Evolutionary conservation across 306 rosid species (phyloP), one percentile per base, ranked within the genome.

Genomic region (Quercus alba): DNA sequence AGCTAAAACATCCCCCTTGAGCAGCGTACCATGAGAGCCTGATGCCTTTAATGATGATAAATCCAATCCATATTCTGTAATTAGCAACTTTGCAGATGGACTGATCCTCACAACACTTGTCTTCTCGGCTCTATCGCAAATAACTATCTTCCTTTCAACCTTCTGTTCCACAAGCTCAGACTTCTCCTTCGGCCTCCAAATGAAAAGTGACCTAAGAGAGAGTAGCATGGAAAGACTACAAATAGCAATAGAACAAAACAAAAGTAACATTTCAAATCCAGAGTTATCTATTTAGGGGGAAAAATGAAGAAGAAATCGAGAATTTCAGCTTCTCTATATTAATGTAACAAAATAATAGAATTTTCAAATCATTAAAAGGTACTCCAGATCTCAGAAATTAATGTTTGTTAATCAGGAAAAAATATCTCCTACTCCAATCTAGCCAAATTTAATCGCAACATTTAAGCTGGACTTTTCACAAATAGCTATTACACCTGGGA

Each of bases 131-230:
- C 35, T 71, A 15, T 79, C 85, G 49, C 95, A 92, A 66, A 88
- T 74, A 77, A 91, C 73, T 56, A 91, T 74, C 75, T 82, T 91
- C 21, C 81, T 83, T 73, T 86, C 92, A 55, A 93, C 90, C 74
- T 86, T 90, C 72, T 61, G 88, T 78, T 91, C 94, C 0, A 76
- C 79, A 15, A n/a, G 81, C 74, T 91, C 95, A 0, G 84, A 85
- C 67, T 71, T 88, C 72, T 91, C 94, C 86, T 85, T 91, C 0
- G 97, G 99, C 89, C 85, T 87, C 99, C 99, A 94, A 59, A 94
- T 91, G 92, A 91, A 94, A 58, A 94, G 85, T 49, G 99, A 93
- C 79, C 97, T 94, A 86, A 26, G 70, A 61, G 69, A 4, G 69
- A 4, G 30, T 12, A 71, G 41, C 63, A 56, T 41, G 69, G 81